These are phyloP conservation scores for Epichloe baconii DNA, from an alignment of 2,329 filamentous ascomycete genomes.

Conservation along the genomic window DNA sequence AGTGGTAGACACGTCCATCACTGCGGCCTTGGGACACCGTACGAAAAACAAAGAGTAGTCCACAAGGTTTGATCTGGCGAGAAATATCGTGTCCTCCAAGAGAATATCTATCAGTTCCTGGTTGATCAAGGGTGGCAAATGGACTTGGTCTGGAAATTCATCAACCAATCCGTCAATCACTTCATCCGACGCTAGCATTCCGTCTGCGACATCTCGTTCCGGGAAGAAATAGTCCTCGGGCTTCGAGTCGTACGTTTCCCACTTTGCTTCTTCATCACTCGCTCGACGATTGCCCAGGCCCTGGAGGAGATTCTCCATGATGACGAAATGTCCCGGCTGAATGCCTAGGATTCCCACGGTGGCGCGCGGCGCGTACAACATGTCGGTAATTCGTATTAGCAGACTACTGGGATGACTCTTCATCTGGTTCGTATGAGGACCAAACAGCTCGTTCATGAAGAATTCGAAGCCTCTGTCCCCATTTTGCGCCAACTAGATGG, in stretches of 20 bases:
- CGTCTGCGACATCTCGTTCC: too few relatives aligned
- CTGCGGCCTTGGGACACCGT: too few relatives aligned
- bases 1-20: too few relatives aligned
- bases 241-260: conserved; percentile 66
- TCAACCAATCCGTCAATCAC: too few relatives aligned
- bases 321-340: conserved; percentile 57
- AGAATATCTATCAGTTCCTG: too few relatives aligned
- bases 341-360: conserved; percentile 49
- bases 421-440: conserved; percentile 54
- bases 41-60: too few relatives aligned
- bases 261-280: conserved; percentile 25
- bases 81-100: too few relatives aligned
- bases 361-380: conserved; percentile 41
- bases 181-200: too few relatives aligned
- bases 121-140: too few relatives aligned
- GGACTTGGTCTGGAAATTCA: too few relatives aligned
- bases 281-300: conserved; percentile 35
- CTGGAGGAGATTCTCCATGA: conserved; percentile 65
- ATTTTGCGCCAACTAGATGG: too few relatives aligned
- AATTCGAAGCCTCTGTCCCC: conserved; percentile 52
- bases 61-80: too few relatives aligned
- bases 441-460: conserved; percentile 53
- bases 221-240: conserved; percentile 52
- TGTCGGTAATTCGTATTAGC: conserved; percentile 59
- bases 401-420: conserved; percentile 43